Percentiles rank a stretch among this genome's conserved stretches.
Conservation (phyloP, 2,329 filamentous ascomycete genomes). For the Paraconiothyrium brasiliense region DNA sequence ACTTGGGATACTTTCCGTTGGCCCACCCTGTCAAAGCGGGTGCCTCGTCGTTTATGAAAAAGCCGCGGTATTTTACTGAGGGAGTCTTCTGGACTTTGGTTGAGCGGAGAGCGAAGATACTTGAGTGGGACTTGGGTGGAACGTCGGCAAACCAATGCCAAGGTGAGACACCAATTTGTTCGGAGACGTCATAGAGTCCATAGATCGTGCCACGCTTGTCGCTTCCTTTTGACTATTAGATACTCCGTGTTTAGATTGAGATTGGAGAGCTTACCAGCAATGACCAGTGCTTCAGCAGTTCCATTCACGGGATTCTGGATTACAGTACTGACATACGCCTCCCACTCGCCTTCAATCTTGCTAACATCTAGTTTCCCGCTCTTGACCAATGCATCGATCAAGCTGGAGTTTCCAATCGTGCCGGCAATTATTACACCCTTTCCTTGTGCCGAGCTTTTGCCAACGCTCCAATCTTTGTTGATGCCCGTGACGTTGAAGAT, state of each 20-base stretch:
- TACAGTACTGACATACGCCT: conserved; percentile 70
- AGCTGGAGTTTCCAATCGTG: conserved; percentile 70
- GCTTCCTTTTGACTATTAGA: conserved; percentile 51
- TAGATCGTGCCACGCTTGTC: conserved; percentile 75
- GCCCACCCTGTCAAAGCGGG: conserved; percentile 75
- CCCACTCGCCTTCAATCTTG: conserved; percentile 71
- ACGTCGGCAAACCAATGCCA: conserved; percentile 77
- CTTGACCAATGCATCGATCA: conserved; percentile 68
- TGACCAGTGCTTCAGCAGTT: conserved; percentile 68
- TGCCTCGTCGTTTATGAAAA: conserved; percentile 77
- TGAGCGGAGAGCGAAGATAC: conserved; percentile 65
- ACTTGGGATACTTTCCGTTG: conserved; percentile 61
- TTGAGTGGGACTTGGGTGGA: conserved; percentile 59
- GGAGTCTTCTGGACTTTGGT: conserved; percentile 68
- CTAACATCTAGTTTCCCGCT: conserved; percentile 67
- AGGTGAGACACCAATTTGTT: conserved; percentile 77
- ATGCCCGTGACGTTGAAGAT: conserved; percentile 56
- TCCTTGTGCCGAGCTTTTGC: conserved; percentile 22
- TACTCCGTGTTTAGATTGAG: not conserved
- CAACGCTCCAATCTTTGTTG: conserved; percentile 46
- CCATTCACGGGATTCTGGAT: conserved; percentile 67
- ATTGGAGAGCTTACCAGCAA: conserved; percentile 59
- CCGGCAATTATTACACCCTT: conserved; percentile 70
- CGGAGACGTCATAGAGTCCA: conserved; percentile 75
- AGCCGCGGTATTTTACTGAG: conserved; percentile 72